These are phyloP conservation scores for Populus hybrid DNA, from an alignment of 441 rosid species.

Conservation along the genomic window DNA sequence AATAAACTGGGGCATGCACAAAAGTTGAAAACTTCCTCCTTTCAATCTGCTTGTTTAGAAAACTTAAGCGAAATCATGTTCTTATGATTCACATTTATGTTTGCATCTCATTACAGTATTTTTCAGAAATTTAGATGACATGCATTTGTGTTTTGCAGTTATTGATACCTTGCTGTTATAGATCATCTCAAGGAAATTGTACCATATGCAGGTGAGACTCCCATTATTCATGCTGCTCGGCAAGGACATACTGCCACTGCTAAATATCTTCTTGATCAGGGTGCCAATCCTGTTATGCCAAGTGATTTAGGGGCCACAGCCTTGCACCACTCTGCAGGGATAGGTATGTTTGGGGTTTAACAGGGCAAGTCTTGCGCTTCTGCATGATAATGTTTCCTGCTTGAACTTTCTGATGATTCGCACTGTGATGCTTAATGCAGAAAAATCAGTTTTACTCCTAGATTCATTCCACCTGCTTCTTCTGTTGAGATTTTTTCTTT, in stretches of 20 bases:
- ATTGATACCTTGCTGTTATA: not conserved
- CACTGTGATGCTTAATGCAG: not conserved
- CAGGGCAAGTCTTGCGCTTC: slow-evolving; percentile 2
- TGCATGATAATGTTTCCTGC: not conserved
- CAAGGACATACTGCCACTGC: slow-evolving; percentile 77
- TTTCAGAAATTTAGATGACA: not conserved
- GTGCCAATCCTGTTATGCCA: slow-evolving; percentile 64
- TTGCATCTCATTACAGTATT: not conserved
- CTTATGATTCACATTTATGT: not conserved
- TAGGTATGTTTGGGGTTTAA: slow-evolving; percentile 39
- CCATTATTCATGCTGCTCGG: slow-evolving; percentile 87
- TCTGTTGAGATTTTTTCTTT: not conserved
- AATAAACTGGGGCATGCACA: not conserved
- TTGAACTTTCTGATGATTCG: not conserved
- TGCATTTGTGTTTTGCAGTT: not conserved
- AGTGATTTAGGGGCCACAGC: slow-evolving; percentile 86
- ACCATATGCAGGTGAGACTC: slow-evolving; percentile 76
- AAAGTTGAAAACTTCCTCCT: not conserved
- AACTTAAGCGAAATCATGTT: not conserved
- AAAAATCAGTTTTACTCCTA: not conserved
- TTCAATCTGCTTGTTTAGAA: not conserved
- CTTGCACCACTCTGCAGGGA: slow-evolving; percentile 88
- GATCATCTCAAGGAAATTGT: slow-evolving; percentile 5
- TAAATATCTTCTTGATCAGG: slow-evolving; percentile 70
- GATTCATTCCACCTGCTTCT: not conserved